Conservation (phyloP, 257 asterid species). For the Lavandula angustifolia region DNA sequence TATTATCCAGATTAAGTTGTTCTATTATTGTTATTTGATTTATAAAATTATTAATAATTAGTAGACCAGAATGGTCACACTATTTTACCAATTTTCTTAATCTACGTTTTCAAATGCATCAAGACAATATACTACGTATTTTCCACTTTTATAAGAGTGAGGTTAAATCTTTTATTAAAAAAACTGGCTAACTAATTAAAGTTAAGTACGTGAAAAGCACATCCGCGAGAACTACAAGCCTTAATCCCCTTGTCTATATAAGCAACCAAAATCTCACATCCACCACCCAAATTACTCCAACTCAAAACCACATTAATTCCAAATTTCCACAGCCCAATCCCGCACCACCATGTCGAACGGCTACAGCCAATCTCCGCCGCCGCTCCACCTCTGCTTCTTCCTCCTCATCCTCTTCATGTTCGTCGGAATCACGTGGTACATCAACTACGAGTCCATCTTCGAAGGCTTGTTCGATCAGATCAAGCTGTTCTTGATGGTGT, state of each 20-base stretch:
- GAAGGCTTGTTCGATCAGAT: constrained; percentile 70
- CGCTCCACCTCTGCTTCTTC: constrained; percentile 76
- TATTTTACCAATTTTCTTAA: too few species aligned
- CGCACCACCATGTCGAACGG: constrained; percentile 45
- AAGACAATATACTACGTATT: too few species aligned
- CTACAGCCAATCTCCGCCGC: constrained; percentile 43
- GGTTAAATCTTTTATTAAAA: too few species aligned
- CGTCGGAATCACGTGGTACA: constrained; percentile 79
- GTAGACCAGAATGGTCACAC: too few species aligned
- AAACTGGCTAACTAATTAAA: background rate
- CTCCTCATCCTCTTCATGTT: constrained; percentile 57
- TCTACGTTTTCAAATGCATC: too few species aligned
- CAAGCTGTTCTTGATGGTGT: constrained; percentile 60
- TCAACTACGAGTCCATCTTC: constrained; percentile 62
- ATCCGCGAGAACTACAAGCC: constrained; percentile 17
- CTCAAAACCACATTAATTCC: constrained; percentile 1
- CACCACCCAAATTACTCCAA: constrained; percentile 13
- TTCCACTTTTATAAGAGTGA: too few species aligned
- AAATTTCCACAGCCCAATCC: background rate
- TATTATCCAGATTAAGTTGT: too few species aligned
- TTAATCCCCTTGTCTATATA: constrained; percentile 23
- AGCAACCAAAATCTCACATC: background rate
- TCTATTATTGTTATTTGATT: too few species aligned
- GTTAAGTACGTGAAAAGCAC: constrained; percentile 3
- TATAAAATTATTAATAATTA: too few species aligned